Evolutionary conservation across 2,329 filamentous ascomycete genomes (phyloP), one percentile per base, ranked within the genome.

Genomic region (Diaporthe longicolla): DNA sequence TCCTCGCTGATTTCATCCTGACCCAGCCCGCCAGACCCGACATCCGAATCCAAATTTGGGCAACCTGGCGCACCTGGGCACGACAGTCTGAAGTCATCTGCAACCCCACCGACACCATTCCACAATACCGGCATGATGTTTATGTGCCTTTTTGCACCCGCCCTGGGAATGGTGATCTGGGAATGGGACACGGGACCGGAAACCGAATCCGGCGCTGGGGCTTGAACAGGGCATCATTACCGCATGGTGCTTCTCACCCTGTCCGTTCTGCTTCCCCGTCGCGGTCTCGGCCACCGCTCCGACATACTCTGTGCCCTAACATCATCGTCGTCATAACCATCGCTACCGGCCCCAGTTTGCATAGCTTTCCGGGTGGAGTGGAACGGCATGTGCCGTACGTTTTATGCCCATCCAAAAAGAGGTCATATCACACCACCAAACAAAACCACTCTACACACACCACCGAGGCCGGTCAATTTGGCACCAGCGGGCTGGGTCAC

Each of bases 71-170:
- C 43, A 4, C 45, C 26, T 37, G 43, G 61, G 43, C 61, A 66
- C 45, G 61, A 66, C 61, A 66, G 71, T 35, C 61, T 73, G 71
- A 70, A 73, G 71, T 70, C 71, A 72, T 72, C 26, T 72, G 70
- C 70, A 72, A 68, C 70, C 70, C 50, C 71, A 37, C 37, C 35
- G 63, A 43, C 58, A 61, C 45, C 63, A 45, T 66, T 24, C 29
- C 61, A 54, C 52, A 19, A 26, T 43, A 40, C 37, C 52, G 61
- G 54, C 48, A 45, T 35, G 19, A 40, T 70, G 68, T 45, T 19
- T 26, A 37, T 40, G 52, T 70, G 29, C 35, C 24, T 43, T 24
- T 58, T 35, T 17, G 21, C 43, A 15, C 57, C 24, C 35, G 48
- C 10, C 24, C 7, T 32, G n/a, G 50, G 32, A 19, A 43, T n/a